Conservation (phyloP, 2,329 filamentous ascomycete genomes). For the Pseudogymnoascus destructans region DNA sequence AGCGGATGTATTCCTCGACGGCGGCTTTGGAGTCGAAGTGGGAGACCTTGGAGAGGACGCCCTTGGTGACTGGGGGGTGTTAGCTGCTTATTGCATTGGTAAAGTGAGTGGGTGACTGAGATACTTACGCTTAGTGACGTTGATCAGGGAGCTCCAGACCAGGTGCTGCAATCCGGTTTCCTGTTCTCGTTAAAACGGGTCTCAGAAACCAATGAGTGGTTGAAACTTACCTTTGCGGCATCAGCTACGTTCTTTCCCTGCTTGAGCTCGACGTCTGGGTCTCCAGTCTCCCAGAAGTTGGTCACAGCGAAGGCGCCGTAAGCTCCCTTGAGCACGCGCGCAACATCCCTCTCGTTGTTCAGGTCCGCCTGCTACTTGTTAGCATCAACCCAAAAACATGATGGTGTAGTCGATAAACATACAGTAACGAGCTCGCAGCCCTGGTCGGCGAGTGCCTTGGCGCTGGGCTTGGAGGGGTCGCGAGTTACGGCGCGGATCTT, state of each 20-base stretch:
- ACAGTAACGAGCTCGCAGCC: conserved; percentile 34
- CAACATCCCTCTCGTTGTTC: conserved; percentile 30
- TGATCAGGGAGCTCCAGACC: conserved; percentile 33
- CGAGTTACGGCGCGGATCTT: conserved; percentile 37
- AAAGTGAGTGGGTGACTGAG: neutral
- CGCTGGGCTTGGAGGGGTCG: conserved; percentile 30
- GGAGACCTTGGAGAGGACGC: conserved; percentile 29
- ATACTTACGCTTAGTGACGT: conserved; percentile 30
- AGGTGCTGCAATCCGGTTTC: conserved; percentile 33
- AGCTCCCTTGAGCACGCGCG: conserved; percentile 22
- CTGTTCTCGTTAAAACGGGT: conserved; percentile 17
- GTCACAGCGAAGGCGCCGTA: conserved; percentile 25
- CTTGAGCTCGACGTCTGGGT: conserved; percentile 30
- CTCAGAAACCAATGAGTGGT: neutral
- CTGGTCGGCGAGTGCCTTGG: conserved; percentile 28
- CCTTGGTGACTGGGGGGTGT: conserved; percentile 28
- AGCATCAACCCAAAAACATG: neutral
- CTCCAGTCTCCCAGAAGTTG: conserved; percentile 26
- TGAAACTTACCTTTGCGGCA: conserved; percentile 29
- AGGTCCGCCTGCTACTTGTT: conserved; percentile 28
- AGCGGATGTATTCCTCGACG: conserved; percentile 28
- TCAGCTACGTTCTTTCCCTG: conserved; percentile 37
- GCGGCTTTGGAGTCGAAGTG: conserved; percentile 30
- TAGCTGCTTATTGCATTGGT: neutral
- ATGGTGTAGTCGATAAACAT: conserved; percentile 11